These are phyloP conservation scores for Lachancea waltii DNA, from an alignment of 805 yeast genomes.

Conservation along the genomic window DNA sequence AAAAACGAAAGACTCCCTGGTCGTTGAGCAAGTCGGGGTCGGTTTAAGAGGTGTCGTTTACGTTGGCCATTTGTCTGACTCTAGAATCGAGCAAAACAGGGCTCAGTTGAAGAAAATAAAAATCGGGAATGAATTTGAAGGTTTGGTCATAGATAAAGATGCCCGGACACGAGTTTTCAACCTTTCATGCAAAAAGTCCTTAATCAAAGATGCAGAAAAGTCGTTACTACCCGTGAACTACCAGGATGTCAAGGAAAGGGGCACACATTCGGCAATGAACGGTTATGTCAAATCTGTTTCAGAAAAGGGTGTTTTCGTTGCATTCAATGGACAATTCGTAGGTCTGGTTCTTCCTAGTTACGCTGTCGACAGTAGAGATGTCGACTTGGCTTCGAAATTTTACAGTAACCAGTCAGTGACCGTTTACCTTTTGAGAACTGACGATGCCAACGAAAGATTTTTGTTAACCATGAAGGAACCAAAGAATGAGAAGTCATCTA, in stretches of 20 bases:
- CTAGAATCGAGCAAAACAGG: constrained; percentile 66
- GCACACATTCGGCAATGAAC: constrained; percentile 42
- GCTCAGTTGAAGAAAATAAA: constrained; percentile 52
- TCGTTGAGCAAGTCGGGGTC: constrained; percentile 50
- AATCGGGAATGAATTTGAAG: constrained; percentile 55
- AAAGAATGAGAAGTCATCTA: constrained; percentile 13
- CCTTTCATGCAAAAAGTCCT: constrained; percentile 56
- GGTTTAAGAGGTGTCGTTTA: constrained; percentile 63
- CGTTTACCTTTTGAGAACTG: constrained; percentile 59
- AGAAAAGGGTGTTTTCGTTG: constrained; percentile 74
- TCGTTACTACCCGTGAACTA: constrained; percentile 51
- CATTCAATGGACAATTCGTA: constrained; percentile 71
- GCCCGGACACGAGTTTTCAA: constrained; percentile 52
- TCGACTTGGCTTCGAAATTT: constrained; percentile 50
- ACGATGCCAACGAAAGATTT: constrained; percentile 64
- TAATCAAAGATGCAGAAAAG: constrained; percentile 56
- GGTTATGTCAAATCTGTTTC: constrained; percentile 80
- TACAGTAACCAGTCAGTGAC: constrained; percentile 63
- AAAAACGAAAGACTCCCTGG: constrained; percentile 64
- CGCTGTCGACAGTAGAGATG: constrained; percentile 48
- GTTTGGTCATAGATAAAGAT: constrained; percentile 64
- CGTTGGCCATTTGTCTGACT: constrained; percentile 73
- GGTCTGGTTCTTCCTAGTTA: constrained; percentile 78
- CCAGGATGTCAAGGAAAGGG: constrained; percentile 43
- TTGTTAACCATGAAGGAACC: constrained; percentile 52